Evolutionary conservation across 306 rosid species (phyloP), one percentile per base, ranked within the genome.

Genomic region (Inga oerstediana): DNA sequence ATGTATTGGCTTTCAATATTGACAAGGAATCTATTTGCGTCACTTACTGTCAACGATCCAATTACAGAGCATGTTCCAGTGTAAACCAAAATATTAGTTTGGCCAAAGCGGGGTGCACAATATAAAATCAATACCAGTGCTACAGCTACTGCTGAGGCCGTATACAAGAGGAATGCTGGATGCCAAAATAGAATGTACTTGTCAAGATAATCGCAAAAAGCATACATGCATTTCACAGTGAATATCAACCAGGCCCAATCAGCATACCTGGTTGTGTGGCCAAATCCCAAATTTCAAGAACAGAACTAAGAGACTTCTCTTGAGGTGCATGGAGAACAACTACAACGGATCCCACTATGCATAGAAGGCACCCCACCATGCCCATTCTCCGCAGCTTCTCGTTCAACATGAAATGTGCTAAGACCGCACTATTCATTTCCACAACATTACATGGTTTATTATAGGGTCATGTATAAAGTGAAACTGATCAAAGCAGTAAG

Each of bases 321-420:
- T 85, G 80, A 30, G 98, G 98, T 8, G 98, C 90, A 84, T 94
- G 98, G 78, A 94, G 95, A 32, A 94, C 98, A 74, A 94, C 90
- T 79, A 87, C 79, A 12, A 88, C 89, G 17, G 98, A 92, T 41
- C 98, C 98, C 30, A 91, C 93, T 1, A 92, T 88, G 80, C 98
- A 94, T n/a, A 94, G 58, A 87, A 94, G 88, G 86, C 98, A 94
- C 66, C 98, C 98, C 72, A 94, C 83, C 88, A 94, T 87, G 82
- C 97, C 98, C 95, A 92, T 91, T 89, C 83, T 94, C 93, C 84
- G 93, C 86, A 94, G 93, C 87, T 88, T 91, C 90, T 94, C 98
- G 72, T 87, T 90, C 84, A 94, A 85, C 87, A 94, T 76, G 83
- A 91, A 90, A 91, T 94, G 97, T 6, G 98, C 98, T 81, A 94